Conservation (phyloP, 306 rosid species). For the Prosopis cineraria region DNA sequence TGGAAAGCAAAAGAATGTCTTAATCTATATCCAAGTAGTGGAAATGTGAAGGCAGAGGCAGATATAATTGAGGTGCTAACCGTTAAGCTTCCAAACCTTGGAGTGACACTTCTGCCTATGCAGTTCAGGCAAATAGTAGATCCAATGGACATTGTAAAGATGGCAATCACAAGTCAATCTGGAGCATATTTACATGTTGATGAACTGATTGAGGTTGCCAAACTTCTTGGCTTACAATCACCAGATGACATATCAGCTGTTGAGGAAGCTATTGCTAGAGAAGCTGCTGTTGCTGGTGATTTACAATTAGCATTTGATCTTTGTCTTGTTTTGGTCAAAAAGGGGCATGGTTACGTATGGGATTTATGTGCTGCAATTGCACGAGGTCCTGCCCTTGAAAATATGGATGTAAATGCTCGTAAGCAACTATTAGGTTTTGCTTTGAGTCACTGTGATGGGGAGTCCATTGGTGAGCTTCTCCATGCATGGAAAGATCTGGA, state of each 20-base stretch:
- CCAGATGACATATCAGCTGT: slow-evolving; percentile 76
- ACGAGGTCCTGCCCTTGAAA: slow-evolving; percentile 98
- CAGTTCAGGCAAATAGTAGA: slow-evolving; percentile 93
- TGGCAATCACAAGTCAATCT: slow-evolving; percentile 80
- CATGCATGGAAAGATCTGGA: slow-evolving; percentile 95
- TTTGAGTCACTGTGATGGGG: slow-evolving; percentile 92
- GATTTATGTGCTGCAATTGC: slow-evolving; percentile 99
- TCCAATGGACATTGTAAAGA: slow-evolving; percentile 88
- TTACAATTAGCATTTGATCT: slow-evolving; percentile 96
- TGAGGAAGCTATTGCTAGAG: slow-evolving; percentile 98
- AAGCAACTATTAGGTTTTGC: slow-evolving; percentile 92
- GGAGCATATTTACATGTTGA: slow-evolving; percentile 98
- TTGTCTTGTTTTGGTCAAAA: slow-evolving; percentile 84
- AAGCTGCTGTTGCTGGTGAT: slow-evolving; percentile 99
- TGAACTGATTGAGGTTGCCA: slow-evolving; percentile 89
- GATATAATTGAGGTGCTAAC: slow-evolving; percentile 89
- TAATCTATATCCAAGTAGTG: slow-evolving; percentile 69
- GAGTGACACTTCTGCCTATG: slow-evolving; percentile 95
- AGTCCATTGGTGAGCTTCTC: slow-evolving; percentile 90
- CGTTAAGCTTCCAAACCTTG: slow-evolving; percentile 85
- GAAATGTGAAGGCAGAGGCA: slow-evolving; percentile 74
- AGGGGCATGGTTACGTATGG: slow-evolving; percentile 93
- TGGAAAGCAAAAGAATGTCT: slow-evolving; percentile 99
- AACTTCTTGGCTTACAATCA: slow-evolving; percentile 86
- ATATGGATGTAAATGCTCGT: slow-evolving; percentile 85